Percentiles rank a stretch among this genome's conserved stretches.
phyloP scores from a whole-genome alignment of 31 red algal species.

The Bonnemaisonia californica region DNA sequence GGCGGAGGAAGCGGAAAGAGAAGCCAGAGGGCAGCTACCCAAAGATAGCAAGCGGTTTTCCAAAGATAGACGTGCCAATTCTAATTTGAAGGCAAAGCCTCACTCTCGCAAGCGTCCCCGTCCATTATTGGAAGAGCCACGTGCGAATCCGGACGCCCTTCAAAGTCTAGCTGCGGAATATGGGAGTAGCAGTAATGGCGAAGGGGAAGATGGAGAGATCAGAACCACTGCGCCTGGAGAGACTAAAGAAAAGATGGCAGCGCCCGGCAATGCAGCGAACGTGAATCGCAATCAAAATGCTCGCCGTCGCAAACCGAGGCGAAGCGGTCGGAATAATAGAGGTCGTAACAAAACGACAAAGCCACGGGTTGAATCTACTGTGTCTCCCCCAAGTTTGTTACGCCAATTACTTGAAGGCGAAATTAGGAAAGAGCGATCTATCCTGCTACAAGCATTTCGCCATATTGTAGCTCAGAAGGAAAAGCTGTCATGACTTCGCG shows the following conservation, averaged over 20 bases:
- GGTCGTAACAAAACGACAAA: not conserved
- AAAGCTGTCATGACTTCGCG: too few relatives aligned
- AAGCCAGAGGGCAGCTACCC: not conserved
- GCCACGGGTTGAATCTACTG: not conserved
- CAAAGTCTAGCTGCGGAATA: constrained; percentile 27
- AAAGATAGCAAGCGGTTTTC: too few relatives aligned
- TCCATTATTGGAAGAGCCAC: too few relatives aligned
- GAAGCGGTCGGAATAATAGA: constrained; percentile 23
- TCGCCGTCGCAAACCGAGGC: constrained; percentile 1
- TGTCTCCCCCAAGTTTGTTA: constrained; percentile 28
- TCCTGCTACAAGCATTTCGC: constrained; percentile 60
- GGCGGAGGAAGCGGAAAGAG: constrained; percentile 5
- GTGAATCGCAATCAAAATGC: not conserved
- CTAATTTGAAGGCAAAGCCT: too few relatives aligned
- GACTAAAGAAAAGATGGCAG: not conserved
- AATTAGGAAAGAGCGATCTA: constrained; percentile 45
- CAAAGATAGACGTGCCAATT: too few relatives aligned
- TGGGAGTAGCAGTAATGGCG: constrained; percentile 53
- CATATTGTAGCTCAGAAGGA: constrained; percentile 40
- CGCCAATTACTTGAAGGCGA: constrained; percentile 49
- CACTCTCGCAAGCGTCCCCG: too few relatives aligned
- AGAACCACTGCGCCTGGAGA: not conserved
- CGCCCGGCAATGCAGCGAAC: not conserved
- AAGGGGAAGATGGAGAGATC: constrained; percentile 27
- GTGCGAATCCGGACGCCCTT: not conserved